Evolutionary conservation across 371 early-diverging fungal genomes (phyloP), one percentile per base, ranked within the genome.

Genomic region (Actinomortierella ambigua): DNA sequence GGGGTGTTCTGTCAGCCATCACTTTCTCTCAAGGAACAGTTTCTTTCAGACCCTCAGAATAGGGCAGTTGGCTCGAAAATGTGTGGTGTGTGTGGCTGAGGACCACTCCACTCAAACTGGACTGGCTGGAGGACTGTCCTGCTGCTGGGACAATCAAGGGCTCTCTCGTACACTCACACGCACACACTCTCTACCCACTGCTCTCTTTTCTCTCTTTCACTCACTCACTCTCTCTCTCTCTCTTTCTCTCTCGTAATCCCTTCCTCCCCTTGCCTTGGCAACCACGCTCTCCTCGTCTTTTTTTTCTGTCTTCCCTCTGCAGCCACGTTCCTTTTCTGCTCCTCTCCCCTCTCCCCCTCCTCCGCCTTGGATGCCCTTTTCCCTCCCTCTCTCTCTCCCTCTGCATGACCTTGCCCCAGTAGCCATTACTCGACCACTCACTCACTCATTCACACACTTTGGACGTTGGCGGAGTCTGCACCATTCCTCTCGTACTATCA

Each of bases 221-320:
- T 14, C 40, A 24, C n/a, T 4, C 43, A 14, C 44, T 13, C 28
- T 23, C 44, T 39, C 23, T 55, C 51, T 26, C 52, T 28, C 18
- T 42, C 24, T 22, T 29, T 42, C 26, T 24, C 49, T 41, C 48
- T 34, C 48, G 22, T 50, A n/a, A 57, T 24, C 34, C 46, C 43
- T 23, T 24, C 26, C 7, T 17, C 50, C 48, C 27, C 46, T 3
- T 39, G 49, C 20, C 34, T 6, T 6, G 11, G 23, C 14, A 15
- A 8, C 28, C 27, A 26, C 18, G 26, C 23, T 39, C 47, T 22
- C 40, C 23, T 11, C 24, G 23, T 13, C n/a, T 14, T 39, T 29
- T 53, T 14, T 34, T n/a, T 13, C 55, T 28, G 18, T 34, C 39
- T 26, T 26, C 22, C 13, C 39, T 56, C 15, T 18, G 3, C 3